Percentiles rank a stretch among this genome's conserved stretches.
Evolutionary conservation across 306 rosid species (phyloP).

Genomic region (Prunus dulcis): DNA sequence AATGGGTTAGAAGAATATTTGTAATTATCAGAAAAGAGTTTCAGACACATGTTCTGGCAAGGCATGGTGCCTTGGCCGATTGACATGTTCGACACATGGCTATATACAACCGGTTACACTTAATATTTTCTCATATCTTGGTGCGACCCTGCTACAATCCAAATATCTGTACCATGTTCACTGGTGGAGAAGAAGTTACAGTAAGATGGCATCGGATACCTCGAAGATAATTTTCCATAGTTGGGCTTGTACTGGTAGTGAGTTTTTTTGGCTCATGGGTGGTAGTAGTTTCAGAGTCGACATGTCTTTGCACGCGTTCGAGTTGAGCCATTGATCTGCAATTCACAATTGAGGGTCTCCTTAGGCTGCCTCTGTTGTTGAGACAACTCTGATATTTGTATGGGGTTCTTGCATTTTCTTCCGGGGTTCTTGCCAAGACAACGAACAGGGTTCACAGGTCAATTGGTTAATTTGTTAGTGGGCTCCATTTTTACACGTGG

Average conservation of each 20-base stretch:
- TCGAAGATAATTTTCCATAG: conserved; percentile 67
- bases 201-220: conserved; percentile 40
- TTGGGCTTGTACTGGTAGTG: conserved; percentile 18
- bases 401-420: conserved; percentile 25
- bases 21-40: neutral
- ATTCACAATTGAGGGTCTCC: conserved; percentile 7
- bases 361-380: conserved; percentile 15
- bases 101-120: neutral
- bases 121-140: too few species aligned
- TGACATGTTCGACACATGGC: neutral
- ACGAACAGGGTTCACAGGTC: conserved; percentile 31
- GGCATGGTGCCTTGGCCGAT: too few species aligned
- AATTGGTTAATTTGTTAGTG: conserved; percentile 24
- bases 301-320: conserved; percentile 41
- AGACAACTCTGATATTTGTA: conserved; percentile 19
- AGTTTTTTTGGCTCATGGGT: neutral
- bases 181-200: neutral
- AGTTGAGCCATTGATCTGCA: conserved; percentile 57
- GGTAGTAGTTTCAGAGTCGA: conserved; percentile 23
- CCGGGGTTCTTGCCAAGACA: conserved; percentile 37
- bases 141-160: too few species aligned
- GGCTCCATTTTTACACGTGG: conserved; percentile 43
- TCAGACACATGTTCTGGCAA: too few species aligned
- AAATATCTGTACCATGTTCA: neutral
- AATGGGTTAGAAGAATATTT: neutral